Conservation (phyloP, 2,329 filamentous ascomycete genomes). For the Colletotrichum aenigma region DNA sequence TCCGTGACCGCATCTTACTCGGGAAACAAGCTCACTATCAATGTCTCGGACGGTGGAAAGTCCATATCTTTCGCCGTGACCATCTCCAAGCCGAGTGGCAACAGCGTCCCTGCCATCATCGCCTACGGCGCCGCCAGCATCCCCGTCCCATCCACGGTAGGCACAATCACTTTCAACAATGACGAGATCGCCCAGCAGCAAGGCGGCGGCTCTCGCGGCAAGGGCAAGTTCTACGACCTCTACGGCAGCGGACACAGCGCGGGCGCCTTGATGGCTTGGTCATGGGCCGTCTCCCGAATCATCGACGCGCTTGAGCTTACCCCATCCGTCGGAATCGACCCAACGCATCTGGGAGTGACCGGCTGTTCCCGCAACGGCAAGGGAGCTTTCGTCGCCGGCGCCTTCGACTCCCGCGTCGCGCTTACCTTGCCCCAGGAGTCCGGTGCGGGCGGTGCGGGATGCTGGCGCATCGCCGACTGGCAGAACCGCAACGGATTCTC, state of each 20-base stretch:
- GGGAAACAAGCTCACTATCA: conserved; percentile 38
- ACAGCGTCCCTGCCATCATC: conserved; percentile 53
- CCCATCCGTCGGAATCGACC: conserved; percentile 40
- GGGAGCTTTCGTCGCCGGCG: conserved; percentile 53
- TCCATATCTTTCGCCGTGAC: conserved; percentile 34
- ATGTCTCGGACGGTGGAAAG: conserved; percentile 33
- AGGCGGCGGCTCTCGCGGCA: conserved; percentile 45
- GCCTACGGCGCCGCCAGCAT: conserved; percentile 47
- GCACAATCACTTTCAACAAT: conserved; percentile 53
- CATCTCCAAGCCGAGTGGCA: conserved; percentile 32
- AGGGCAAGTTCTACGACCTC: conserved; percentile 53
- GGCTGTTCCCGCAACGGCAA: conserved; percentile 58
- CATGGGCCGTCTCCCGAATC: conserved; percentile 53
- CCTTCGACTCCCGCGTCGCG: conserved; percentile 51
- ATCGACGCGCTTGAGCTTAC: conserved; percentile 49
- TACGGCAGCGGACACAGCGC: conserved; percentile 49
- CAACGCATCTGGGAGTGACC: conserved; percentile 44
- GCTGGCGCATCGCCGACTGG: conserved; percentile 44
- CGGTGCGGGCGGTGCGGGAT: conserved; percentile 52
- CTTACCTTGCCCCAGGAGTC: conserved; percentile 55
- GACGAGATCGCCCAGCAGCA: conserved; percentile 44
- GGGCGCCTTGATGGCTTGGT: conserved; percentile 53
- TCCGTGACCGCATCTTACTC: conserved; percentile 36
- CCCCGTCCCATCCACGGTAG: conserved; percentile 48
- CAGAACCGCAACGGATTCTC: conserved; percentile 46